Evolutionary conservation across 148 eudicot species (phyloP), one percentile per base, ranked within the genome.

Genomic region (Cornus controversa): DNA sequence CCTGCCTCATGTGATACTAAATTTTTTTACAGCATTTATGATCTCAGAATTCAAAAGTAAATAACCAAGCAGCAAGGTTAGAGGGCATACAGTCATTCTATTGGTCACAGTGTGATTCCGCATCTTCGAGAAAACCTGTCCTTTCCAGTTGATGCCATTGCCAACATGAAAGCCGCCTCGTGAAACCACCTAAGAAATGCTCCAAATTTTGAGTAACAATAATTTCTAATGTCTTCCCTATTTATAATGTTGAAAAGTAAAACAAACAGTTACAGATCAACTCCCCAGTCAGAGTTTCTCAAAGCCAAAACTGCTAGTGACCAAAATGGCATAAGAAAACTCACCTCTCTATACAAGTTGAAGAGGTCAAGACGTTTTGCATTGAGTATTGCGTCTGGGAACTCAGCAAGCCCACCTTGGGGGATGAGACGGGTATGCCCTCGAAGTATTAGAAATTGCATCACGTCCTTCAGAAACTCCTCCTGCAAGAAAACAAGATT

Each of bases 161-260:
- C 99, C 98, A 81, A 96, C 99, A 78, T 96, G 94, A 82, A 96
- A 96, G 47, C 99, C 99, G n/a, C 99, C 99, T 83, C 99, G 87
- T 65, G 99, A 90, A 80, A 96, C 99, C 77, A 96, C 99, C 99
- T 96, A 82, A 74, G 58, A 79, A 71, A 72, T 31, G 36, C 60
- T 40, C 63, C 63, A 79, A 24, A 8, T 42, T 34, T 66, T 50
- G 28, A 68, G 70, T n/a, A 45, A 34, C 34, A 64, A 64, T 75
- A 42, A 62, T 26, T 42, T 62, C 27, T 13, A 37, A 34, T 0
- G 6, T 9, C 10, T 9, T 40, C 45, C 45, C 4, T 40, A 40
- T 40, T 40, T 31, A 26, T 8, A 14, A 62, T 66, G 25, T 66
- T 65, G 36, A 65, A 65, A 23, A 36, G 34, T 20, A 63, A 69